Percentiles rank a stretch among this genome's conserved stretches.
Evolutionary conservation across 495 filamentous ascomycete species (phyloP).

Genomic region (Lentithecium fluviatile): DNA sequence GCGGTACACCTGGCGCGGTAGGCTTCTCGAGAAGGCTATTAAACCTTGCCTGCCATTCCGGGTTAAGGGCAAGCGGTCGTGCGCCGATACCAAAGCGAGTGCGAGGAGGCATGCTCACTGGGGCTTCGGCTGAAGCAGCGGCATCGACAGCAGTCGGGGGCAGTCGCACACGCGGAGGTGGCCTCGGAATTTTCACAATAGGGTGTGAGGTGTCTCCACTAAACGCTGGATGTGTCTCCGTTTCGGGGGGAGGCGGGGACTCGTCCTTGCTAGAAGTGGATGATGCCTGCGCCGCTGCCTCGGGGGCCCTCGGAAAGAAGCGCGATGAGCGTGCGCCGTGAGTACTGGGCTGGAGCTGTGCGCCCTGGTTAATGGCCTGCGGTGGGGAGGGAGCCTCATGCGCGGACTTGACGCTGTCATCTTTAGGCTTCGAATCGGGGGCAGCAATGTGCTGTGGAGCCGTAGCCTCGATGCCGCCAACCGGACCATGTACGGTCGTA

Average conservation of each 20-base stretch:
- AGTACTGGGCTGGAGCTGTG: constrained; percentile 8
- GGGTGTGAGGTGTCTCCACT: constrained; percentile 35
- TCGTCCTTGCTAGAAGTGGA: constrained; percentile 13
- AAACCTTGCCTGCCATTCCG: constrained; percentile 36
- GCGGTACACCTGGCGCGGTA: constrained; percentile 22
- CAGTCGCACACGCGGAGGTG: constrained; percentile 39
- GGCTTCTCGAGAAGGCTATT: constrained; percentile 29
- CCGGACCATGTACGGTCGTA: constrained; percentile 8
- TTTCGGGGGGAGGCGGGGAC: constrained; percentile 43
- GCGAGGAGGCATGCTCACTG: constrained; percentile 29
- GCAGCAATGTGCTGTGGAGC: background rate
- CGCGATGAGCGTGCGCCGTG: constrained; percentile 26
- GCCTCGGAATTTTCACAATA: constrained; percentile 42
- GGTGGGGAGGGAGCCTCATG: constrained; percentile 13
- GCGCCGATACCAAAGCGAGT: constrained; percentile 20
- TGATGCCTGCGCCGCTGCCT: constrained; percentile 10
- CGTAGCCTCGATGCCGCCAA: constrained; percentile 2
- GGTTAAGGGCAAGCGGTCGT: constrained; percentile 31
- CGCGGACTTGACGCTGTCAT: constrained; percentile 8
- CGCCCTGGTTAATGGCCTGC: background rate
- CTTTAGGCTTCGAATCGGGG: constrained; percentile 12
- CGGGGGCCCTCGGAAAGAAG: constrained; percentile 29
- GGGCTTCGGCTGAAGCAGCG: constrained; percentile 6
- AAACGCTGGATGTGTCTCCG: constrained; percentile 38
- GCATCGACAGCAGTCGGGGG: constrained; percentile 35